Evolutionary conservation across 352 stramenopile species (phyloP), one percentile per base, ranked within the genome.

Genomic region (Phytophthora citrophthora): DNA sequence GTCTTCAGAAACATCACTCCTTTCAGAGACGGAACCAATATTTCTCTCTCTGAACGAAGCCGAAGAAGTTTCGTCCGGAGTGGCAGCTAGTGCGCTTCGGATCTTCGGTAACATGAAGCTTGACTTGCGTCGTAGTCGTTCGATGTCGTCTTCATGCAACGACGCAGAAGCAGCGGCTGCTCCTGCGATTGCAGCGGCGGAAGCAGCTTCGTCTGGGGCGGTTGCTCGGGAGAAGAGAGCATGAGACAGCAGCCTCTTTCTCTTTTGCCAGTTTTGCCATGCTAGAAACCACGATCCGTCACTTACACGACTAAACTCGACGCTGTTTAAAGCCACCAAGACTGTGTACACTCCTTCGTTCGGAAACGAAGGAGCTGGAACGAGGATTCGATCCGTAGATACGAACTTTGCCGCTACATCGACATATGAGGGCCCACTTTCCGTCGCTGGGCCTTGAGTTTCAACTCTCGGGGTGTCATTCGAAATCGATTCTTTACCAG

Each of bases 191-290:
- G 67, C 65, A 16, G 60, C 43, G 26, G 49, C 60, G 16, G 65
- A 61, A 18, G 64, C 39, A 23, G 48, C 36, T 20, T 70, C 61
- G 7, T 70, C 54, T 2, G 39, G 2, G 12, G 43, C 54, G 8
- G 36, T 68, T 2, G 61, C 49, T 24, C 61, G 49, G 23, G 69
- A 68, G 16, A 84, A 86, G 18, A 83, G 39, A 6, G 54, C 57
- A 49, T 84, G 74, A 4, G 61, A 66, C 5, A 83, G 67, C 29
- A 88, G 26, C 2, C 75, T 72, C 57, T 90, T 90, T 7, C 84
- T 71, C 26, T 82, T 86, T 55, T 94, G 85, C 87, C 87, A 95
- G 59, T 92, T 95, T 24, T 90, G 81, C 87, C 87, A 95, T n/a
- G 76, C 72, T 27, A 93, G 60, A 50, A 91, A 91, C 83, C 80